Base-by-base conservation (phyloP, 2,329 filamentous ascomycete species). In the Colletotrichum euphorbiae region DNA sequence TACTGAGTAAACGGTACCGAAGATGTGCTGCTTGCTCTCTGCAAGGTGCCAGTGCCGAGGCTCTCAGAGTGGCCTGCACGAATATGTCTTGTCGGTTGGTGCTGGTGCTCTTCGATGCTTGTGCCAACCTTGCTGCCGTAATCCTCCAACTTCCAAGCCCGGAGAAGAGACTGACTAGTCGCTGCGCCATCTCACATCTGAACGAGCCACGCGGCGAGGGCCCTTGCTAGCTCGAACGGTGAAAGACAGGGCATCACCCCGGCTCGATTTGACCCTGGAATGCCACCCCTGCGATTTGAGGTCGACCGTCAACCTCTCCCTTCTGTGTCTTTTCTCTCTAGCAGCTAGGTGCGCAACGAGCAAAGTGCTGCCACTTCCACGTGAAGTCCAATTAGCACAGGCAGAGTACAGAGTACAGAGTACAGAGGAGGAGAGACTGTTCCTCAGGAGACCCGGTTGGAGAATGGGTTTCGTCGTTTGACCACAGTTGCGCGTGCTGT, bases 201-300 rank as follows among this genome's bases (percentile, higher is more conserved):
- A 24, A 24, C 24, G 62, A 50, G 33, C 42, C 42, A 24, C 38
- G 48, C 36, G 38, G 45, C 38, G 46, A 45, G 11, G 36, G n/a
- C 17, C 60, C 65, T 64, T 68, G 65, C 46, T 68, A 59, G 65
- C 36, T 24, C 28, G 52, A 54, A 64, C 40, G 65, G 65, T 68
- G 60, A 54, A 45, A 2, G 61, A 46, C 65, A 68, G 60, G 65
- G 52, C 5, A 15, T 17, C 9, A 21, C 65, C 59, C 65, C 46
- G 38, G 65, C 31, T 58, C 60, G 38, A 43, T 33, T 17, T 33
- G 42, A 43, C 31, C 59, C 46, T 64, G 33, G 54, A 58, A 54
- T 64, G 60, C 51, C 60, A 64, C 52, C 64, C 60, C 57, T 64
- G 59, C 38, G 33, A 31, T 54, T 31, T 33, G 28, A 6, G 7